Base-by-base conservation (phyloP, 306 rosid genomes). In the Pachyrhizus erosus region DNA sequence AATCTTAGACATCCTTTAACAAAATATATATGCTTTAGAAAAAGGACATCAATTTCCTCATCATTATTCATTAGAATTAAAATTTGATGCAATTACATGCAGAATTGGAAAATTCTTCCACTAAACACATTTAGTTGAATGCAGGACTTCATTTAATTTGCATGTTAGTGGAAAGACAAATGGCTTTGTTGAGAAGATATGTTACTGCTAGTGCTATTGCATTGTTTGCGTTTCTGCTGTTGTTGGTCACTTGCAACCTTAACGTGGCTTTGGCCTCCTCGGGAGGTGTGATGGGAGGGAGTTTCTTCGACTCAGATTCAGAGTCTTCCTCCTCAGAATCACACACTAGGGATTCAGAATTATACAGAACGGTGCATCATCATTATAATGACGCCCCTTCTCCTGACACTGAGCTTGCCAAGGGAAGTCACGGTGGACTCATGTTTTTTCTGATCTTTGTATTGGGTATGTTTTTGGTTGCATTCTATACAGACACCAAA, bases 261-360 rank as follows among this genome's bases (percentile, higher is more conserved):
- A 43, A 67, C 67, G 6, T 67, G 55, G 84, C 71, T 74, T 37
- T 5, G 37, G 84, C 87, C 40, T 58, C 84, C 2, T 80, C 87
- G 1, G 84, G 84, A 26, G 87, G 87, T 11, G 78, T 57, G 5
- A 68, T 60, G 74, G 87, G 87, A 67, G 87, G 87, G 23, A 75
- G 77, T 39, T 84, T 84, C 82, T 84, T 84, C 29, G 13, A 80
- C 34, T 84, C 84, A n/a, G 84, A 80, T 68, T 64, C 70, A 7
- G 45, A 79, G 60, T 84, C 84, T 73, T 84, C 77, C 10, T 78
- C 84, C 24, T 65, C 80, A 0, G 46, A 54, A 39, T 64, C 67
- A 39, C 62, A 39, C 68, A 55, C 60, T 0, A 58, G 11, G 45
- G 67, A 77, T 9, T 72, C 78, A 1, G 74, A 54, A 9, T 55